Evolutionary conservation across 768 basidiomycete species (phyloP).

Genomic region (Gymnopilus junonius): DNA sequence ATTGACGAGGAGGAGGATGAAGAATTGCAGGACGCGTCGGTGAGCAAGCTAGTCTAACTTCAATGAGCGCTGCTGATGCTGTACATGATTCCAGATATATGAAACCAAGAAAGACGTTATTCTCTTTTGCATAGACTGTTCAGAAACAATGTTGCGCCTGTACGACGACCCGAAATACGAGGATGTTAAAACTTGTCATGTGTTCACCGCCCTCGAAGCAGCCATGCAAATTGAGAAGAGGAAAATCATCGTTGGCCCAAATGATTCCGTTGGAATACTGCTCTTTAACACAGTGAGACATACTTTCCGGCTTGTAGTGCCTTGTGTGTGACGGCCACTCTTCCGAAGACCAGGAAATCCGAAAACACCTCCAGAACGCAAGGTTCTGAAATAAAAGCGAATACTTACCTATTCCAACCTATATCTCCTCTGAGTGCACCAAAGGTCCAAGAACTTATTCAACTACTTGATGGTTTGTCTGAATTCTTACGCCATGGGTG

Average conservation of each 20-base stretch:
- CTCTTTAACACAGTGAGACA: slow-evolving; percentile 88
- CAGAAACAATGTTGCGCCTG: slow-evolving; percentile 83
- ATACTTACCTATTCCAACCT: slow-evolving; percentile 74
- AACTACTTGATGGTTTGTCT: slow-evolving; percentile 73
- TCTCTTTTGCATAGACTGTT: slow-evolving; percentile 96
- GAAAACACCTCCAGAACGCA: slow-evolving; percentile 39
- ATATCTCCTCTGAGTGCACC: slow-evolving; percentile 80
- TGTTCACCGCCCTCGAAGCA: slow-evolving; percentile 79
- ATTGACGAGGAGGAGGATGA: slow-evolving; percentile 84
- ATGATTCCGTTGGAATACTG: slow-evolving; percentile 88
- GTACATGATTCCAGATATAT: slow-evolving; percentile 49
- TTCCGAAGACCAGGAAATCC: slow-evolving; percentile 45
- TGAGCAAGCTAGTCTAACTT: slow-evolving; percentile 31
- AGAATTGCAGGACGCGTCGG: slow-evolving; percentile 74
- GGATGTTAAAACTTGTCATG: slow-evolving; percentile 71
- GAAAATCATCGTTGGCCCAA: slow-evolving; percentile 88
- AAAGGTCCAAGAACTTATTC: slow-evolving; percentile 78
- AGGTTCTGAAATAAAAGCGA: slow-evolving; percentile 67
- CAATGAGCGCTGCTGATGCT: neutral
- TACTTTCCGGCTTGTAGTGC: neutral
- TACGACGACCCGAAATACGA: slow-evolving; percentile 68
- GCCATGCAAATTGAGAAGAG: slow-evolving; percentile 88
- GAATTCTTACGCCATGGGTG: neutral
- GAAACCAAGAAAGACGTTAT: slow-evolving; percentile 86
- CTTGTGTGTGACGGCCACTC: neutral